Percentiles rank a stretch among this genome's conserved stretches.
Evolutionary conservation across 2,329 filamentous ascomycete species (phyloP).

Genomic region (Ustulina deusta): DNA sequence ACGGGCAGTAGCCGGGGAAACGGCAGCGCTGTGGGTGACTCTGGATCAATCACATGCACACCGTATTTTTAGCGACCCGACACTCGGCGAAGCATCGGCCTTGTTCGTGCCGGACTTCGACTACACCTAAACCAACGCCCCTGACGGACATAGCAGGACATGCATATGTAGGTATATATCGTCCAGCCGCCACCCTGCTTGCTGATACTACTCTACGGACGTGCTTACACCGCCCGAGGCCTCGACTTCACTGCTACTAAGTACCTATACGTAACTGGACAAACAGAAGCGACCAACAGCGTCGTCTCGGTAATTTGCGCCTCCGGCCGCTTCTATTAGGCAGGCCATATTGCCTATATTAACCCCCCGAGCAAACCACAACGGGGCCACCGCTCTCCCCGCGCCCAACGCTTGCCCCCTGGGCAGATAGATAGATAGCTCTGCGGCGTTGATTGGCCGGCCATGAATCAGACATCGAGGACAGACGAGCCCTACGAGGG

Average conservation of each 20-base stretch:
- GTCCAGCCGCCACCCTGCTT: neutral
- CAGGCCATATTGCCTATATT: slow-evolving; percentile 2
- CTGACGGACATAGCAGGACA: neutral
- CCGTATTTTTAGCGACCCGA: slow-evolving; percentile 30
- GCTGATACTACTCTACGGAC: neutral
- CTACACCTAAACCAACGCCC: no score
- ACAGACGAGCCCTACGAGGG: slow-evolving; percentile 55
- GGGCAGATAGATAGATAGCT: neutral
- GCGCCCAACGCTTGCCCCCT: slow-evolving; percentile 17
- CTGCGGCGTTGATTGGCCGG: slow-evolving; percentile 1
- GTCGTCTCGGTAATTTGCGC: neutral
- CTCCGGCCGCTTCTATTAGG: neutral
- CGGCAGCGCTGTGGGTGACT: neutral
- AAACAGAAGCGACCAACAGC: slow-evolving; percentile 1
- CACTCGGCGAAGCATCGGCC: slow-evolving; percentile 33
- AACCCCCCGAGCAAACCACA: neutral
- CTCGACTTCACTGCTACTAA: slow-evolving; percentile 18
- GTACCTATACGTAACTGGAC: neutral
- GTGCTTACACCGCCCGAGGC: slow-evolving; percentile 24
- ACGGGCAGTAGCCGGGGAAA: neutral
- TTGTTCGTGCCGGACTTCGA: slow-evolving; percentile 17
- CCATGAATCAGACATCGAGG: slow-evolving; percentile 52
- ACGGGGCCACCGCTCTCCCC: no score
- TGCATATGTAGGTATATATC: neutral
- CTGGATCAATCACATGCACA: slow-evolving; percentile 3